Evolutionary conservation across 176 grass and related monocot species (phyloP).

Genomic region (Rhipidocladum racemiflorum): DNA sequence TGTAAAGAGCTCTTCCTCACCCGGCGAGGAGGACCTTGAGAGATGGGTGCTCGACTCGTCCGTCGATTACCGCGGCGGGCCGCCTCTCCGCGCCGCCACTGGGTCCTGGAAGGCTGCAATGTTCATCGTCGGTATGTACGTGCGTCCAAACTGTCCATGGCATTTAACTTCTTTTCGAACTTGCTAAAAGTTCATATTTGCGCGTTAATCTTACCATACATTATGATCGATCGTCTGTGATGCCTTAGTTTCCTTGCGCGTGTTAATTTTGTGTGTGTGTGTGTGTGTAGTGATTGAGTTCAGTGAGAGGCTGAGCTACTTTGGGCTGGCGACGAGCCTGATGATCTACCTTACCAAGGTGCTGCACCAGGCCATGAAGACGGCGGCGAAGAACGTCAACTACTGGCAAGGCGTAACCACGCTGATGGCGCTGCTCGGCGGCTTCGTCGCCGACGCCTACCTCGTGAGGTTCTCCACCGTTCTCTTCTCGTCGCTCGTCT

Average conservation of each 20-base stretch:
- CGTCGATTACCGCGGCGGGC: slow-evolving; percentile 38
- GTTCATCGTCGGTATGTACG: slow-evolving; percentile 43
- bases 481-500: slow-evolving; percentile 36
- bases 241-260: background rate
- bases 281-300: slow-evolving; percentile 43
- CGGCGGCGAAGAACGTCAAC: slow-evolving; percentile 48
- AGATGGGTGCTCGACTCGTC: slow-evolving; percentile 42
- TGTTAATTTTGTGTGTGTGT: background rate
- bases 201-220: no score
- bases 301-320: slow-evolving; percentile 48
- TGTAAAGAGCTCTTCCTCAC: no score
- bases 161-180: background rate
- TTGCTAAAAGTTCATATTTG: background rate
- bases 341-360: slow-evolving; percentile 45
- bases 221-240: background rate
- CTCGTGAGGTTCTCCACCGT: slow-evolving; percentile 45
- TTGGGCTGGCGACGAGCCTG: slow-evolving; percentile 36
- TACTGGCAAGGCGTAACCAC: slow-evolving; percentile 46
- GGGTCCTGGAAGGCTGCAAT: slow-evolving; percentile 43
- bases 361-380: slow-evolving; percentile 45
- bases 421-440: slow-evolving; percentile 49
- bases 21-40: background rate
- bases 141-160: background rate
- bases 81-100: slow-evolving; percentile 37
- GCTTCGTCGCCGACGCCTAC: slow-evolving; percentile 53